Conservation (phyloP, 2,329 filamentous ascomycete genomes). For the Colletotrichum navitas region DNA sequence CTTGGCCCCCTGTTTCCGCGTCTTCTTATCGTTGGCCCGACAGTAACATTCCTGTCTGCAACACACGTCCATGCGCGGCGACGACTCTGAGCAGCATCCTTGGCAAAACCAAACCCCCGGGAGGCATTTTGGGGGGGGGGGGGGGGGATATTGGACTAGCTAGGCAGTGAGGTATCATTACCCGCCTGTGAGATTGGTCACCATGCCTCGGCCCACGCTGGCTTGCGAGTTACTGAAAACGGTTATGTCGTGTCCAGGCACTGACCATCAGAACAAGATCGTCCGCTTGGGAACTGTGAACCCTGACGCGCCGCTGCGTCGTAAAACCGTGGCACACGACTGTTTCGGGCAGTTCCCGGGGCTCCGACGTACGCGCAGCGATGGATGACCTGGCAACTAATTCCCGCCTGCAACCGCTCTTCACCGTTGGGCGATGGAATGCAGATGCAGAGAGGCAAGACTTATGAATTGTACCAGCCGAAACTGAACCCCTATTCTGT, state of each 20-base stretch:
- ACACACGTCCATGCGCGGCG: conserved; percentile 18
- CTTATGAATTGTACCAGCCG: conserved; percentile 31
- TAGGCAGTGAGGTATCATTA: not conserved
- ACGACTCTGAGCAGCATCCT: conserved; percentile 1
- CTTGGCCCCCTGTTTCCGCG: not conserved
- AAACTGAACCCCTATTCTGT: conserved; percentile 37
- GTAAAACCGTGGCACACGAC: conserved; percentile 6
- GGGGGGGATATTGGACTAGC: not conserved
- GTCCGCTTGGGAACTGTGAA: not conserved
- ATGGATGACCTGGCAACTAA: conserved; percentile 18
- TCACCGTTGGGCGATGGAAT: conserved; percentile 8
- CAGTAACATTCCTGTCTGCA: conserved; percentile 11
- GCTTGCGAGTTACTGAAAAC: conserved; percentile 9
- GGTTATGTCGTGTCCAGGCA: not conserved
- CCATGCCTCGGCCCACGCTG: conserved; percentile 10
- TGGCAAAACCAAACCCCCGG: not conserved
- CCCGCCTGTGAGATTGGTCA: conserved; percentile 30
- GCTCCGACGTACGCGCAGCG: not conserved
- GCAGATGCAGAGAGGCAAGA: conserved; percentile 9
- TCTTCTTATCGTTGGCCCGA: not conserved
- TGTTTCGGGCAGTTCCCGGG: not conserved
- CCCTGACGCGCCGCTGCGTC: not conserved
- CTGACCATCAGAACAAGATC: not conserved
- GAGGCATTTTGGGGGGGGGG: conserved; percentile 9
- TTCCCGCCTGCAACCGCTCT: conserved; percentile 4